These are phyloP conservation scores for Phaeotremella fagi DNA, from an alignment of 768 basidiomycete genomes.

Conservation along the genomic window DNA sequence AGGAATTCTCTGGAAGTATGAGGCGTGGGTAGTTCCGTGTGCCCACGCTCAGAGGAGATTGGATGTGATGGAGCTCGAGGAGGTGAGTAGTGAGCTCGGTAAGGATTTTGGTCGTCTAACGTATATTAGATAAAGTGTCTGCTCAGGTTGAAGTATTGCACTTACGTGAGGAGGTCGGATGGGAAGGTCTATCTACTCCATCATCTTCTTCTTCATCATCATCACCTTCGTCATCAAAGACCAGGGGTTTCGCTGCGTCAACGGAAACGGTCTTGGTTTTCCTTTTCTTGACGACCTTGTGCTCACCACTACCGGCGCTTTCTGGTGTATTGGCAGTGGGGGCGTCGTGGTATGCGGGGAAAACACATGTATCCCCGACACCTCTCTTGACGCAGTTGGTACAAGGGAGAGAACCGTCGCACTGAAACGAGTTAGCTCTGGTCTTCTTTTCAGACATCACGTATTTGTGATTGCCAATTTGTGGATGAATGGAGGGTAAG, in stretches of 20 bases:
- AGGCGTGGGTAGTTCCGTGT: no score
- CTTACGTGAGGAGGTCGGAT: no score
- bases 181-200: neutral
- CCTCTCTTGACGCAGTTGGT: conserved; percentile 9
- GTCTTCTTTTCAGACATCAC: no score
- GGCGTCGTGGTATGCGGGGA: neutral
- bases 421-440: no score
- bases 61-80: conserved; percentile 1
- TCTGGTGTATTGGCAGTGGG: neutral
- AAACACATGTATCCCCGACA: neutral
- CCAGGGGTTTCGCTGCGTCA: no score
- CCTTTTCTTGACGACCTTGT: neutral
- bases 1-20: neutral
- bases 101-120: neutral
- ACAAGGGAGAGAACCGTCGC: conserved; percentile 9
- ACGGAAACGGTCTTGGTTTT: neutral
- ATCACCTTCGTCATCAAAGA: neutral
- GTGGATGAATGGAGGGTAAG: no score
- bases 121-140: no score
- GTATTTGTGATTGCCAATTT: no score
- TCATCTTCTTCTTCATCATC: neutral
- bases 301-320: neutral
- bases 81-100: neutral
- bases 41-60: conserved; percentile 7
- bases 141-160: no score